Percentiles rank a stretch among this genome's conserved stretches.
phyloP scores from a whole-genome alignment of 108 stramenopile species.

The Nitzschia sp. region DNA sequence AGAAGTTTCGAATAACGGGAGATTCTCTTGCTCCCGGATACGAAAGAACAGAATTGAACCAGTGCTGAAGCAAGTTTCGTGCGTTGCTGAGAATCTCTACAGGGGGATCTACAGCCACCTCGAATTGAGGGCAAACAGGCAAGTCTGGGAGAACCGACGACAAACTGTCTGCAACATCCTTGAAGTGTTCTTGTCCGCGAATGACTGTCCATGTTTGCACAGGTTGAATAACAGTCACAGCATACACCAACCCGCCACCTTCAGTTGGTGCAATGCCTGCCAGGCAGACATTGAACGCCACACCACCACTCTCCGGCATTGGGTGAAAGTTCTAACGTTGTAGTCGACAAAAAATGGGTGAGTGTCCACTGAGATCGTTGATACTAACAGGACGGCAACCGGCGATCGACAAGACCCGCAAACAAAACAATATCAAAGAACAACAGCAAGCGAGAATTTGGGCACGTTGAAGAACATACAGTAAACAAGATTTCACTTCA shows the following conservation, averaged over 20 bases:
- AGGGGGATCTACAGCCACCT: neutral
- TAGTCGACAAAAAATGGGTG: no score
- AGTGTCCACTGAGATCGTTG: no score
- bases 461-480: no score
- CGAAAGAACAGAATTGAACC: conserved; percentile 59
- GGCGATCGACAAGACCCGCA: neutral
- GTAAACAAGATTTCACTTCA: no score
- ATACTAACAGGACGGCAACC: neutral
- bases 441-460: no score
- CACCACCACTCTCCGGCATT: conserved; percentile 1
- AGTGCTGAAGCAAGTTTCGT: conserved; percentile 65
- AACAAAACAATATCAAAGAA: no score
- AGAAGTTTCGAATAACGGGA: conserved; percentile 65
- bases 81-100: conserved; percentile 42
- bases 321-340: neutral
- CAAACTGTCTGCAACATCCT: conserved; percentile 51
- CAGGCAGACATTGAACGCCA: conserved; percentile 43
- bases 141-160: conserved; percentile 31
- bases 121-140: conserved; percentile 44
- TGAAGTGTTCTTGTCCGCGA: conserved; percentile 78
- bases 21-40: conserved; percentile 62
- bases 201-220: conserved; percentile 84
- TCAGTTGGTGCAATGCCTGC: conserved; percentile 40
- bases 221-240: conserved; percentile 77
- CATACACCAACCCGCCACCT: conserved; percentile 57